phyloP scores from a whole-genome alignment of 73 alveolate genomes.

The Tetrahymena malaccensis region DNA sequence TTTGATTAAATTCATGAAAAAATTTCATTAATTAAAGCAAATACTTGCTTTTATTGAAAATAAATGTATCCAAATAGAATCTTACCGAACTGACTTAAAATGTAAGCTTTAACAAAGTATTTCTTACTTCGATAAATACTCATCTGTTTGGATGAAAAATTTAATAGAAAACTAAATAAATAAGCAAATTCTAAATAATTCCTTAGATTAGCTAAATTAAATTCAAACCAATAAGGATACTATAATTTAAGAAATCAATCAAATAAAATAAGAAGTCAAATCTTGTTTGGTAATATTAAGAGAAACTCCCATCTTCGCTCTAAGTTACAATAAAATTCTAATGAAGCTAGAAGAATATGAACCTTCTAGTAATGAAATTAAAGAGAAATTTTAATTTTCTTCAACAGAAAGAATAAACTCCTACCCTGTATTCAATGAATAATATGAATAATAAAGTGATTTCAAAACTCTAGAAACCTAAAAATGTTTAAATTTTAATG shows the following conservation, averaged over 20 bases:
- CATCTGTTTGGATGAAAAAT: background rate
- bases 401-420: background rate
- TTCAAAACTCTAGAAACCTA: background rate
- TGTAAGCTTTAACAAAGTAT: background rate
- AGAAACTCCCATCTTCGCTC: background rate
- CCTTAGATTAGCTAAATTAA: background rate
- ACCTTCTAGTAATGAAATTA: background rate
- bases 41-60: background rate
- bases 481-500: background rate
- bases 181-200: background rate
- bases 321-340: background rate
- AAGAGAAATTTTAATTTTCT: too few species aligned
- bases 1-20: background rate
- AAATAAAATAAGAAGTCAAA: background rate
- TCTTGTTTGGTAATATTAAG: too few species aligned
- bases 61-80: background rate
- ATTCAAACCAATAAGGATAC: background rate
- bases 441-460: background rate
- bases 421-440: too few species aligned
- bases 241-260: background rate
- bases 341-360: too few species aligned
- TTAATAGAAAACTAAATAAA: background rate
- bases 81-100: background rate
- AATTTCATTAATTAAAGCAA: background rate
- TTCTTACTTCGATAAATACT: background rate